Evolutionary conservation across 2,329 filamentous ascomycete genomes (phyloP), one percentile per base, ranked within the genome.

Genomic region (Monilinia fructicola): DNA sequence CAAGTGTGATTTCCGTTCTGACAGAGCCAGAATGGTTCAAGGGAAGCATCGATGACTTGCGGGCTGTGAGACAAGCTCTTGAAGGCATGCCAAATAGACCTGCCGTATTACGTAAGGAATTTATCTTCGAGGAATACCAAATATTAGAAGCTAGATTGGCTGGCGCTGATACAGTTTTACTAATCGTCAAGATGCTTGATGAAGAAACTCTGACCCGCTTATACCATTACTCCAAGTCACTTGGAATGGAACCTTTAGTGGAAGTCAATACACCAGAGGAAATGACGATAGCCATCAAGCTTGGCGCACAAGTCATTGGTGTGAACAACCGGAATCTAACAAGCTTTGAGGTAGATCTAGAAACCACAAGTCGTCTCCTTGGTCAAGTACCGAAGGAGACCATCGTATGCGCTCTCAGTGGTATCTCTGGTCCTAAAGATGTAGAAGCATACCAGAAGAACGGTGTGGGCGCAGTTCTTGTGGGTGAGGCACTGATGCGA

Each of bases 1-100:
- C 95, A 58, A 98, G 94, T 76, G 92, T 96, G 50, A 99, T 99
- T 71, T 98, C 95, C 1, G 95, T 99, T n/a, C 85, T 99, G 56
- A 99, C 95, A 0, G 95, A 99, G 79, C 95, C 96, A 0, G 91
- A 98, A 76, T 99, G 95, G 95, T 99, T 99, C 83, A 98, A 97
- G 80, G 95, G 95, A 58, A 96, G 90, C 78, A 93, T 99, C 68
- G 94, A 99, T 67, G 95, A 99, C 76, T 81, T 99, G 64, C 87
- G 91, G 68, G 87, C 90, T 44, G 95, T 98, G 40, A 87, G 95
- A 54, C 91, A 94, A 78, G 93, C 91, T 59, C 81, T 99, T n/a
- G 87, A 93, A 73, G 90, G 90, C 16, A 93, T 99, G 89, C 89
- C 92, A 1, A 96, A 97, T 76, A 86, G 95, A 63, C 96, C 95